A percentile compares a stretch with the other conserved stretches of the same genome.
Evolutionary conservation across 768 basidiomycete genomes (phyloP).

Genomic region (Naematelia aurantialba): DNA sequence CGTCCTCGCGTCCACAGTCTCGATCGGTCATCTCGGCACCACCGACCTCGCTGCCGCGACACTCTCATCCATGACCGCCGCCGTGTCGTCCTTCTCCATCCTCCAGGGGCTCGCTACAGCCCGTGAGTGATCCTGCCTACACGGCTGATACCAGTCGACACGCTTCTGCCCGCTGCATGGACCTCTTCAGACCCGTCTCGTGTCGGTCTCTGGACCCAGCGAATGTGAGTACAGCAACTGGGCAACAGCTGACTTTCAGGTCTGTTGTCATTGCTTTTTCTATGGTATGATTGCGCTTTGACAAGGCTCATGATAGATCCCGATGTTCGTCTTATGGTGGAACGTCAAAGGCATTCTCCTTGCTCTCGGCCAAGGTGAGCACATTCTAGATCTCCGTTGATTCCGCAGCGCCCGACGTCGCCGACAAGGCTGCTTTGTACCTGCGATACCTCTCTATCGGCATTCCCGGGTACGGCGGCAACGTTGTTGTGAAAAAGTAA

Average conservation of each 20-base stretch:
- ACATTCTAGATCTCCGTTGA: background rate
- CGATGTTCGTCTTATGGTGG: constrained; percentile 70
- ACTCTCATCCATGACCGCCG: constrained; percentile 50
- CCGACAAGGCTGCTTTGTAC: constrained; percentile 69
- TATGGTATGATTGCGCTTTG: constrained; percentile 20
- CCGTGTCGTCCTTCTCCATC: constrained; percentile 69
- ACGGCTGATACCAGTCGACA: constrained; percentile 59
- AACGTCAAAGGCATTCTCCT: constrained; percentile 76
- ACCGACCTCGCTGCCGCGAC: constrained; percentile 75
- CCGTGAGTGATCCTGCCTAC: constrained; percentile 38
- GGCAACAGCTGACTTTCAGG: constrained; percentile 29
- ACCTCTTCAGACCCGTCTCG: constrained; percentile 77
- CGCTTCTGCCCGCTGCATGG: constrained; percentile 91
- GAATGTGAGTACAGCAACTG: constrained; percentile 57
- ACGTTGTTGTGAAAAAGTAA: constrained; percentile 56
- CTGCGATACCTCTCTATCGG: constrained; percentile 72
- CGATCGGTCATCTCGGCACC: constrained; percentile 86
- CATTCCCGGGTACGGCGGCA: constrained; percentile 69
- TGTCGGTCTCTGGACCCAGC: constrained; percentile 85
- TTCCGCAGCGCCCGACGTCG: constrained; percentile 78
- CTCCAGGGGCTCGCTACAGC: constrained; percentile 77
- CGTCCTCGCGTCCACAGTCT: constrained; percentile 74
- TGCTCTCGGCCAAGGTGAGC: constrained; percentile 48
- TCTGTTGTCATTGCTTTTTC: constrained; percentile 39
- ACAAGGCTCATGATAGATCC: constrained; percentile 32